These are phyloP conservation scores for Hortiboletus flavorubellus DNA, from an alignment of 768 basidiomycete genomes.

Conservation along the genomic window DNA sequence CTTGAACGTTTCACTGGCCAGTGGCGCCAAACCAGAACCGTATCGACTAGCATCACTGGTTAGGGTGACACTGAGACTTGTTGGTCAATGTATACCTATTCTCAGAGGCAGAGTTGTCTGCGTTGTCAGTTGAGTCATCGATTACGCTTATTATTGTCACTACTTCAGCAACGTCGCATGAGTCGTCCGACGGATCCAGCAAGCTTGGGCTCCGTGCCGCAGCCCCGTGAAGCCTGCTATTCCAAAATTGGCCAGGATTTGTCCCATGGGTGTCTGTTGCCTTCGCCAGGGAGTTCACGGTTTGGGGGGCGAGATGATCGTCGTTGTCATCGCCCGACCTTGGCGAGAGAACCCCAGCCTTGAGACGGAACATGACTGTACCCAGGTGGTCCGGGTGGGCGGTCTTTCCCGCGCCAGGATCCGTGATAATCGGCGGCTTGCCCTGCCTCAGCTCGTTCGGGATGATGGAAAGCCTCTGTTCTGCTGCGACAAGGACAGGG, in stretches of 20 bases:
- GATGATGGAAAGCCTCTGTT: conserved; percentile 6
- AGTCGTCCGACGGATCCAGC: not conserved
- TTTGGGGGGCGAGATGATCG: not conserved
- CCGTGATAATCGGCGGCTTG: not conserved
- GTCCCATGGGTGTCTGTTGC: not conserved
- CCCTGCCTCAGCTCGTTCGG: not conserved
- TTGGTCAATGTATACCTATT: conserved; percentile 12
- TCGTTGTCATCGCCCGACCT: not conserved
- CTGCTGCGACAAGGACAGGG: conserved; percentile 21
- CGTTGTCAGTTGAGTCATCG: not conserved
- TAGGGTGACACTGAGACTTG: not conserved
- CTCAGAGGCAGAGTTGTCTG: not conserved
- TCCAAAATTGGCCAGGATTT: not conserved
- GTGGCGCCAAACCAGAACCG: conserved; percentile 15
- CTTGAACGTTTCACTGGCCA: conserved; percentile 28
- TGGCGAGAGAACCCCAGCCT: not conserved
- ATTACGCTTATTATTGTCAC: not conserved
- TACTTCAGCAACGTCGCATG: conserved; percentile 8
- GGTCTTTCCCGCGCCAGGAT: not conserved
- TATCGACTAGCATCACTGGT: conserved; percentile 7
- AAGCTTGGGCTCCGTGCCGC: not conserved
- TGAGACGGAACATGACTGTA: not conserved
- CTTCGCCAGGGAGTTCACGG: not conserved
- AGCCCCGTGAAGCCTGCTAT: not conserved
- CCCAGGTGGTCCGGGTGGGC: not conserved